phyloP scores from a whole-genome alignment of 441 rosid genomes.

The Croton setiger region DNA sequence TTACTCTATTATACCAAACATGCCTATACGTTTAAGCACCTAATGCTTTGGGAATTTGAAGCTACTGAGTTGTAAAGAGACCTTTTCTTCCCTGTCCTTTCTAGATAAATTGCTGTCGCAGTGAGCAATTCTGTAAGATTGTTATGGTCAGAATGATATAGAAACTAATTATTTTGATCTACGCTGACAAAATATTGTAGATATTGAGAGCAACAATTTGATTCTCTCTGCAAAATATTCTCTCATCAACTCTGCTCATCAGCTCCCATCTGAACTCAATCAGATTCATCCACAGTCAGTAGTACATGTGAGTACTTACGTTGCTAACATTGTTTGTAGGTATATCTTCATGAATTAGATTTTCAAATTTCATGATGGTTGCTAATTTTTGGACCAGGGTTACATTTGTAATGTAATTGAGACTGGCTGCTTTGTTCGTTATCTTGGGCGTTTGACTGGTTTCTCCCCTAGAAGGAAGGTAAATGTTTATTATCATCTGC shows the following conservation, averaged over 20 bases:
- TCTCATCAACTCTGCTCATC: constrained; percentile 54
- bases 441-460: constrained; percentile 95
- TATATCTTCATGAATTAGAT: background rate
- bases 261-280: constrained; percentile 72
- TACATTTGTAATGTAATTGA: constrained; percentile 88
- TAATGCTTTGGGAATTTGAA: background rate
- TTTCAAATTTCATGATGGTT: background rate
- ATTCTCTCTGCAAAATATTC: constrained; percentile 87
- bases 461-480: constrained; percentile 94
- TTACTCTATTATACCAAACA: background rate
- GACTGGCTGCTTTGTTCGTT: constrained; percentile 95
- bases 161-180: constrained; percentile 15
- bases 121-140: background rate
- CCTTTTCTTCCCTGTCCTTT: background rate
- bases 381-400: constrained; percentile 50
- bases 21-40: background rate
- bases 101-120: background rate
- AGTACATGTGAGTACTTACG: constrained; percentile 59
- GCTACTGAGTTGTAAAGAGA: background rate
- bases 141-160: background rate
- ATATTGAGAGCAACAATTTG: constrained; percentile 71
- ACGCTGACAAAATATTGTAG: constrained; percentile 34
- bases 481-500: constrained; percentile 14
- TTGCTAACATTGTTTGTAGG: background rate
- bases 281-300: constrained; percentile 58